Base-by-base conservation (phyloP, 495 filamentous ascomycete genomes). In the Thermochaetoides thermophila region DNA sequence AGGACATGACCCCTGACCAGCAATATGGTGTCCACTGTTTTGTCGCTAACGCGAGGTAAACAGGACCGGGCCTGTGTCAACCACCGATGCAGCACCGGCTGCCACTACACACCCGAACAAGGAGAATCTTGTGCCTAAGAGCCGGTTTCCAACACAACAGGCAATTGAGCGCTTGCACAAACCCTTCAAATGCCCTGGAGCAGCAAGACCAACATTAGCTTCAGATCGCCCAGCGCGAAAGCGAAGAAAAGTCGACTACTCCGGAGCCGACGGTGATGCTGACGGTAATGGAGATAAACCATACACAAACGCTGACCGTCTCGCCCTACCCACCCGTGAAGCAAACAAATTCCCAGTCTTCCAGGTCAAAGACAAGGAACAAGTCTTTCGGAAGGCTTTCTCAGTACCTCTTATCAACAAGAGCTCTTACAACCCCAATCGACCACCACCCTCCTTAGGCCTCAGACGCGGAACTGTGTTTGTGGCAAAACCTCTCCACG, bases 101-200 rank as follows among this genome's bases (percentile, higher is more conserved):
- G 44, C 21, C 19, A 44, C 29, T 13, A 29, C 38, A 24, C 39
- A 28, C 19, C 37, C 43, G 23, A 52, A 60, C 50, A 55, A 48
- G 45, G 45, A 45, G 17, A 52, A 52, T 27, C 26, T 28, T 25
- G 32, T 38, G 13, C 38, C 35, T 6, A 37, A 55, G 2, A 52
- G 59, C 38, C 53, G 55, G 8, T 53, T 50, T 7, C 49, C 51
- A 15, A 43, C 66, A 18, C 61, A 63, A 17, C 57, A 66, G 37
- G 65, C 65, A 0, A 36, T 74, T 32, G 81, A 92, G 34, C 72
- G 75, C 26, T 72, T 97, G 3, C 60, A 71, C 30, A 83, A 74
- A 44, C 89, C 89, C 3, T 99, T 99, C 60, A 89, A 79, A 71
- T 95, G 87, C 41, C 89, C 89, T 10, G 83, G 85, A 17, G 76